Base-by-base conservation (phyloP, 2,329 filamentous ascomycete species). In the Verticillium isaacii region DNA sequence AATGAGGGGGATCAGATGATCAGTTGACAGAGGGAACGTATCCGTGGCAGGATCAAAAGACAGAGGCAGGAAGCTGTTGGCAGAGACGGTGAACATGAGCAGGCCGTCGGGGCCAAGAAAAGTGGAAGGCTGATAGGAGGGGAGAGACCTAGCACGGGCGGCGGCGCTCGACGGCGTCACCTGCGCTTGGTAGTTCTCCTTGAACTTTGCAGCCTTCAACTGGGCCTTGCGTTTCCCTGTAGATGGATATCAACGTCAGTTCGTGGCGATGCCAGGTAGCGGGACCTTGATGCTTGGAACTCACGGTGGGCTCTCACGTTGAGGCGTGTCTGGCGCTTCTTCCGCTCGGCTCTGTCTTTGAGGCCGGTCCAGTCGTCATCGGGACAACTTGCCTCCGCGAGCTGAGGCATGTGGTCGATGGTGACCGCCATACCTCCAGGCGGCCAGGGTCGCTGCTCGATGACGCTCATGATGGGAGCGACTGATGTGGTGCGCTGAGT, bases 331-430 rank as follows among this genome's bases (percentile, higher is more conserved):
- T 76, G 73, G 61, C 68, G 66, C 61, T 68, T 73, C 61, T 71
- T 71, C 56, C 74, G 67, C 61, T 73, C 68, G 11, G 67, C 67
- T 41, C 68, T 62, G 61, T 72, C 67, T 2, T 65, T 63, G 25
- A 74, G 50, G 2, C 74, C 73, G 25, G 73, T 72, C 74, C 73
- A 76, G 63, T 75, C 70, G 61, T 76, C 74, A 23, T 73, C 66
- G 50, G 34, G 57, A 19, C 54, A 32, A 32, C 36, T 62, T 2
- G 64, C 62, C 5, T 61, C 55, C 15, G 15, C 34, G 15, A 57
- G 55, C 32, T 57, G 55, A 5, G 32, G 11, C 55, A 57, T 57
- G 6, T 23, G 12, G 3, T n/a, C 19, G 19, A 50, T 25, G 19
- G 45, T 12, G 9, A 50, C 45, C n/a, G 45, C n/a, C 45, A 50